Conservation (phyloP, 352 stramenopile genomes). For the Pythium oligandrum region DNA sequence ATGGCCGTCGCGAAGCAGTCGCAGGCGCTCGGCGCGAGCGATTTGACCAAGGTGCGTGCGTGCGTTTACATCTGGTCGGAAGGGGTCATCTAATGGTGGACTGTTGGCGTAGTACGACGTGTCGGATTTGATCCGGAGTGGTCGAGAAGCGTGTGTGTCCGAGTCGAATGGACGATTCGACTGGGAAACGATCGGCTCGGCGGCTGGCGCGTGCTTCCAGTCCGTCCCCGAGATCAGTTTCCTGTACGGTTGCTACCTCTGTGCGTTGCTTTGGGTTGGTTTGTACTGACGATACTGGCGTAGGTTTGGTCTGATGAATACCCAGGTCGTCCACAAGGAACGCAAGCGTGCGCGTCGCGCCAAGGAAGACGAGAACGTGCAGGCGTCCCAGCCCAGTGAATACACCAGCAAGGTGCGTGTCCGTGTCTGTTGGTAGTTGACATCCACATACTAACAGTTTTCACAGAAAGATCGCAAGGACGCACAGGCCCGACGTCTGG, state of each 20-base stretch:
- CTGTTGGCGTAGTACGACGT: slow-evolving; percentile 33
- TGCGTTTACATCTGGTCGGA: no score
- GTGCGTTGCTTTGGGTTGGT: background rate
- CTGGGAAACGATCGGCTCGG: slow-evolving; percentile 53
- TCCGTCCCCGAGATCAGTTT: slow-evolving; percentile 70
- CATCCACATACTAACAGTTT: slow-evolving; percentile 3
- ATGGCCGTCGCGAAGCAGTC: slow-evolving; percentile 70
- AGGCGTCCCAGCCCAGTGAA: slow-evolving; percentile 58
- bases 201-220: slow-evolving; percentile 66
- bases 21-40: slow-evolving; percentile 57
- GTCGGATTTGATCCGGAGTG: slow-evolving; percentile 52
- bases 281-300: background rate
- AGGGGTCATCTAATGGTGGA: no score
- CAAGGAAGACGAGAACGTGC: slow-evolving; percentile 41
- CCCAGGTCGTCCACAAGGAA: slow-evolving; percentile 68
- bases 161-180: slow-evolving; percentile 46
- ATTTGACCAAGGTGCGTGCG: slow-evolving; percentile 49
- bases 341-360: slow-evolving; percentile 39
- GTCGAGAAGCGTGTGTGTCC: slow-evolving; percentile 30
- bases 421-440: background rate
- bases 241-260: slow-evolving; percentile 30
- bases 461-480: slow-evolving; percentile 71
- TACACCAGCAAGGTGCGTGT: slow-evolving; percentile 66
- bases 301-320: slow-evolving; percentile 75
- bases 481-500: slow-evolving; percentile 62